Conservation (phyloP, 257 asterid species). For the Solanum etuberosum region DNA sequence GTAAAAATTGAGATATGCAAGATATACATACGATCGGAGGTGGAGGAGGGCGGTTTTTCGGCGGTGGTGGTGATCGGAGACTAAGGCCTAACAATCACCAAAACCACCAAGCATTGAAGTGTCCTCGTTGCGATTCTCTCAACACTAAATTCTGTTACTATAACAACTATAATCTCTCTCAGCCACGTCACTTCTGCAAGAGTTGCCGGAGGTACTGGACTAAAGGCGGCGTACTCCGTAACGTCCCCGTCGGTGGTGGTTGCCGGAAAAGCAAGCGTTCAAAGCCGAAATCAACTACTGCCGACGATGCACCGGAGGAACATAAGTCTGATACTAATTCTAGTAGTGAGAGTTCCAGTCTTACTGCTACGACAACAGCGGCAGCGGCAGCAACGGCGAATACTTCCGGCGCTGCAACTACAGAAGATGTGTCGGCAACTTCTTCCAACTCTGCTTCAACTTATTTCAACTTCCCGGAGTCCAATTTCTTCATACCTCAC, state of each 20-base stretch:
- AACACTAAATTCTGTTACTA: conserved; percentile 86
- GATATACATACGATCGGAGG: conserved; percentile 43
- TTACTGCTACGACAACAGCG: conserved; percentile 34
- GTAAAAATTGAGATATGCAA: conserved; percentile 33
- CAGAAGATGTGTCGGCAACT: conserved; percentile 33
- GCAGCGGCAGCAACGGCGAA: not conserved
- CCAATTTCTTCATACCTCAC: conserved; percentile 22
- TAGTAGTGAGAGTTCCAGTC: conserved; percentile 73
- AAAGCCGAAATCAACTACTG: conserved; percentile 16
- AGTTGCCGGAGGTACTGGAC: conserved; percentile 92
- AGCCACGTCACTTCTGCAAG: conserved; percentile 92
- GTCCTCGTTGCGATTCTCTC: conserved; percentile 85
- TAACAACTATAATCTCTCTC: conserved; percentile 82
- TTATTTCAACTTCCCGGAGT: conserved; percentile 17
- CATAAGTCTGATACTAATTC: conserved; percentile 32
- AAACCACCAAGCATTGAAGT: conserved; percentile 46
- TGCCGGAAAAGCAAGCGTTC: conserved; percentile 82
- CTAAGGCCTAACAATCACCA: conserved; percentile 37
- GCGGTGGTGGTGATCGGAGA: conserved; percentile 45
- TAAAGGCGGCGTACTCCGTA: conserved; percentile 90
- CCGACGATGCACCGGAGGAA: conserved; percentile 13
- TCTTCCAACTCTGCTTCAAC: conserved; percentile 24
- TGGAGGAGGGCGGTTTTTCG: conserved; percentile 15
- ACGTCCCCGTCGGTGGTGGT: conserved; percentile 90
- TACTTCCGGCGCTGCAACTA: conserved; percentile 3